These are phyloP conservation scores for Maudiozyma humilis DNA, from an alignment of 1,139 yeast species.

Conservation along the genomic window DNA sequence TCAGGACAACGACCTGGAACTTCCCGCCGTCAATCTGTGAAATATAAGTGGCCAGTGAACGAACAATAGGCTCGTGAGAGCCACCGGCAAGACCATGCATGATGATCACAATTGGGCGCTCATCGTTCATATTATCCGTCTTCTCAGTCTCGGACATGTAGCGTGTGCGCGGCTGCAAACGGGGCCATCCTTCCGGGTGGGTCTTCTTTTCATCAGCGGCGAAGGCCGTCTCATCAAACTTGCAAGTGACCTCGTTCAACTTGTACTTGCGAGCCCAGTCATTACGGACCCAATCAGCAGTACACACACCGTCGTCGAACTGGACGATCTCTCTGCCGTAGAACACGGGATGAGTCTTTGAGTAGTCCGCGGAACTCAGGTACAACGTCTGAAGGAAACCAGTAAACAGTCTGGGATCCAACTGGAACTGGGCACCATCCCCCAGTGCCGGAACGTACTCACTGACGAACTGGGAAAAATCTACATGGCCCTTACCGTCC, in stretches of 20 bases:
- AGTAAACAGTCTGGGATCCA: conserved; percentile 58
- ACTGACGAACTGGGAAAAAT: conserved; percentile 35
- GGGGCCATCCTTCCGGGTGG: conserved; percentile 63
- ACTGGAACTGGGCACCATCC: conserved; percentile 43
- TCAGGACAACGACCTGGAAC: conserved; percentile 67
- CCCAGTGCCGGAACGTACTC: conserved; percentile 40
- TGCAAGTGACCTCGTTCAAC: conserved; percentile 11
- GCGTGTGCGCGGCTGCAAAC: conserved; percentile 70
- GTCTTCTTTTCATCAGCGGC: conserved; percentile 42
- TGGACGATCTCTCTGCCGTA: conserved; percentile 69
- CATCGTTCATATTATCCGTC: conserved; percentile 30
- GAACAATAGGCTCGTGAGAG: conserved; percentile 78
- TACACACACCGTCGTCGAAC: conserved; percentile 61
- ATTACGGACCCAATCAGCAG: conserved; percentile 67
- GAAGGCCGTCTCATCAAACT: conserved; percentile 39
- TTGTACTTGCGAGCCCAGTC: conserved; percentile 35
- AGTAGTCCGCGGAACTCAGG: conserved; percentile 48
- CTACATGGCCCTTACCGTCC: conserved; percentile 22
- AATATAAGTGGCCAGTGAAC: conserved; percentile 43
- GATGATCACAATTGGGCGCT: conserved; percentile 58
- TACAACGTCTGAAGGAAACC: conserved; percentile 74
- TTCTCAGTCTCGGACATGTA: conserved; percentile 50
- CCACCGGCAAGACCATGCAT: conserved; percentile 91
- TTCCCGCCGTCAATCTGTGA: conserved; percentile 23
- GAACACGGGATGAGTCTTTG: conserved; percentile 46